Evolutionary conservation across 805 yeast genomes (phyloP), one percentile per base, ranked within the genome.

Genomic region (Candida schatavii): DNA sequence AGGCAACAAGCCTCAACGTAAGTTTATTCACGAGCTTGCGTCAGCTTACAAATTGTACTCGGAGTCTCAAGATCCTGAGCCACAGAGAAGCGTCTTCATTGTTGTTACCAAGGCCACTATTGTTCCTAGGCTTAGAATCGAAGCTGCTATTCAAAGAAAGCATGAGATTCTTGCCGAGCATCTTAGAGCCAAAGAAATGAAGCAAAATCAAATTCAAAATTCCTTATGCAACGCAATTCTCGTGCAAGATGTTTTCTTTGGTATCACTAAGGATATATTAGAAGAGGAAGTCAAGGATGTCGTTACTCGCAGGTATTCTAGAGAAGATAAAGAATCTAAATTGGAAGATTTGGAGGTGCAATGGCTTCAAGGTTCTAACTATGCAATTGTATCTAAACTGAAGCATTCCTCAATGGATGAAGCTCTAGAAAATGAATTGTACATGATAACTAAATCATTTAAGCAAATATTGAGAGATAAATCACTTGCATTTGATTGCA

Each of bases 61-160:
- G 0, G 89, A 85, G 52, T 77, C 90, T 2, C 93, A 86, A 46
- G 96, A 87, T 59, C 78, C 77, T 2, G 96, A 88, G 49, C 96
- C 96, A 0, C 70, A 78, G 40, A 62, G 96, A 46, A 77, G 84
- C 9, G 91, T 88, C 0, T 81, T 77, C 48, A 70, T 88, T n/a
- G 68, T 62, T 25, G 51, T 66, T 5, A 63, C 70, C 1, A 46
- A 52, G n/a, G 41, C 51, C 5, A 56, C 70, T 0, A 52, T 46
- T 7, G 43, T 66, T 2, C 87, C 88, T 0, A 50, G 55, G 9
- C 50, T 72, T 33, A 65, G 73, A 1, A 60, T 84, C n/a, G 64
- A 63, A 22, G 75, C 75, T 39, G 75, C 77, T 0, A 52, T 72
- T 13, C 26, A 17, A 21, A 46, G 46, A 38, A 51, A 51, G 44